Evolutionary conservation across 495 filamentous ascomycete genomes (phyloP).

Genomic region (Niebla homalea): DNA sequence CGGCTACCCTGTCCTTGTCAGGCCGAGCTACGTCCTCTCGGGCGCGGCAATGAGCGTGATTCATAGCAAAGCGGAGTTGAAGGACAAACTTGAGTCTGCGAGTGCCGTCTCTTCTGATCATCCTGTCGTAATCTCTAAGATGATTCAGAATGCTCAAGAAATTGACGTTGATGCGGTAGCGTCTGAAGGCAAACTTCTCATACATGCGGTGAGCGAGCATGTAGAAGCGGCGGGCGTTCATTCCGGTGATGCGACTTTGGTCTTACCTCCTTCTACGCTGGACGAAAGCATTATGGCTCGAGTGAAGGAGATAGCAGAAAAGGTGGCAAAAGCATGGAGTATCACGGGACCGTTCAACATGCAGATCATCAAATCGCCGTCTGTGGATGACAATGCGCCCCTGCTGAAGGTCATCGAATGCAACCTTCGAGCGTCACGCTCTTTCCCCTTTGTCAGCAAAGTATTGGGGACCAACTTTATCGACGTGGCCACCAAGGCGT

Average conservation of each 20-base stretch:
- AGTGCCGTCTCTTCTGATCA: slow-evolving; percentile 87
- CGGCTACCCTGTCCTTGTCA: slow-evolving; percentile 83
- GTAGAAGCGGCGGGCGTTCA: slow-evolving; percentile 95
- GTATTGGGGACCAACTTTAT: slow-evolving; percentile 96
- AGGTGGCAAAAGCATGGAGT: slow-evolving; percentile 92
- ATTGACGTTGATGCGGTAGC: slow-evolving; percentile 97
- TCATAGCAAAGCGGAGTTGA: slow-evolving; percentile 72
- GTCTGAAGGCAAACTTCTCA: slow-evolving; percentile 67
- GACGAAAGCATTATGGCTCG: slow-evolving; percentile 64
- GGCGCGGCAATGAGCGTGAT: slow-evolving; percentile 98
- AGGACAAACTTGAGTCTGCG: slow-evolving; percentile 78
- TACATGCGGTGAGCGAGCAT: slow-evolving; percentile 93
- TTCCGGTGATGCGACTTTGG: slow-evolving; percentile 88
- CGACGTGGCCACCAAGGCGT: slow-evolving; percentile 86
- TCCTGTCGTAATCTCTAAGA: slow-evolving; percentile 96
- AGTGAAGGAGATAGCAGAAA: slow-evolving; percentile 86
- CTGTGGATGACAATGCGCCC: slow-evolving; percentile 52
- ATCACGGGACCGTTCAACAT: slow-evolving; percentile 99
- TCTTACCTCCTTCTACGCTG: slow-evolving; percentile 71
- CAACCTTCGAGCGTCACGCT: slow-evolving; percentile 93
- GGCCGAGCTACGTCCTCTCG: slow-evolving; percentile 90
- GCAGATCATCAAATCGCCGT: slow-evolving; percentile 93
- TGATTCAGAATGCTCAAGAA: slow-evolving; percentile 92
- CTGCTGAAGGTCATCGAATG: slow-evolving; percentile 94
- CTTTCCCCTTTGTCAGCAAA: slow-evolving; percentile 96